A percentile compares a stretch with the other conserved stretches of the same genome.
Conservation (phyloP, 1,284 basidiomycete species). For the Leucoagaricus sp. region DNA sequence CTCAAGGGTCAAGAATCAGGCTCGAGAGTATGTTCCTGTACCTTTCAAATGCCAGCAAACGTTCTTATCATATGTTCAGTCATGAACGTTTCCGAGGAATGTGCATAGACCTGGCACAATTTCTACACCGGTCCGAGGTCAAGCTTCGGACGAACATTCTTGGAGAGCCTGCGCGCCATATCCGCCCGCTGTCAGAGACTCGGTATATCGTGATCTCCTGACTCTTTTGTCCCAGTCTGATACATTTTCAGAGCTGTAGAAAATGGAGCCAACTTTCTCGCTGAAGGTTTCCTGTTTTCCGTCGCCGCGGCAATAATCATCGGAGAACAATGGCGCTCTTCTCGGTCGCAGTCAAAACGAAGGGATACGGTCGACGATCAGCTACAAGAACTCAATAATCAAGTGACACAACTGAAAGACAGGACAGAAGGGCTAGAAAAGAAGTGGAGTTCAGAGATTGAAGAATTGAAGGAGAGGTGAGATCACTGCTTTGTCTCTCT, state of each 20-base stretch:
- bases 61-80: conserved; percentile 38
- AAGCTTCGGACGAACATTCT: conserved; percentile 78
- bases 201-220: conserved; percentile 44
- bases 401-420: conserved; percentile 48
- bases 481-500: conserved; percentile 20
- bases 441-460: conserved; percentile 46
- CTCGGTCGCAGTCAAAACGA: conserved; percentile 72
- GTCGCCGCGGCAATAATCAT: conserved; percentile 79
- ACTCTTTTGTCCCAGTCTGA: background rate
- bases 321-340: conserved; percentile 78
- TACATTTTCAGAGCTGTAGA: conserved; percentile 71
- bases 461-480: conserved; percentile 49
- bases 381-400: conserved; percentile 56
- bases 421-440: conserved; percentile 47
- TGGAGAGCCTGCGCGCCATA: conserved; percentile 74
- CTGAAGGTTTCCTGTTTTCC: conserved; percentile 84
- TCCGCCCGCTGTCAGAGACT: conserved; percentile 83
- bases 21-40: conserved; percentile 61
- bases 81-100: conserved; percentile 77
- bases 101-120: conserved; percentile 80
- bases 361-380: conserved; percentile 76
- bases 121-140: conserved; percentile 79
- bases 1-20: conserved; percentile 72
- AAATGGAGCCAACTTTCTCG: conserved; percentile 84
- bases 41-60: background rate